These are phyloP conservation scores for Psidium friedrichsthalianum DNA, from an alignment of 345 rosid species.

Conservation along the genomic window DNA sequence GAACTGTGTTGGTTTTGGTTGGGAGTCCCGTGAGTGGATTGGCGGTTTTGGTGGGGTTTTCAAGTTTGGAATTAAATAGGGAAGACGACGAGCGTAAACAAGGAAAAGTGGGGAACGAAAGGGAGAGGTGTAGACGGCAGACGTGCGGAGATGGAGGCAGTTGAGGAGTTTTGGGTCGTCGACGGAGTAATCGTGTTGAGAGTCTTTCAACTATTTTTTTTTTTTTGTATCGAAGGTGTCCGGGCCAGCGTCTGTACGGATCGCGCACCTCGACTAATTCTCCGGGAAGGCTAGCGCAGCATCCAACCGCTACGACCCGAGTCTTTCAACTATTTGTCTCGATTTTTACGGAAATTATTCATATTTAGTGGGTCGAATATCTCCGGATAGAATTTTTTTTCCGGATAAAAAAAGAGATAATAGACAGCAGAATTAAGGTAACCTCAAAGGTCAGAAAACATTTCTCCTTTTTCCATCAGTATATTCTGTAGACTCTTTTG, in stretches of 20 bases:
- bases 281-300: too few relatives aligned
- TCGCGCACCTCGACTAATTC: too few relatives aligned
- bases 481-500: neutral
- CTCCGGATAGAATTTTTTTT: neutral
- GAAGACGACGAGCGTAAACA: neutral
- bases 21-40: neutral
- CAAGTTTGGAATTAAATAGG: neutral
- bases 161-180: neutral
- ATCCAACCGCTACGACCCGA: too few relatives aligned
- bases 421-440: constrained; percentile 70
- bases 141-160: neutral
- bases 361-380: neutral
- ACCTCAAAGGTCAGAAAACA: constrained; percentile 60
- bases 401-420: constrained; percentile 92
- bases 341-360: neutral
- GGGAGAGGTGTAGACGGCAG: too few relatives aligned
- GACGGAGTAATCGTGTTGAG: neutral
- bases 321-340: neutral
- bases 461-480: neutral
- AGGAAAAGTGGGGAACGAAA: too few relatives aligned
- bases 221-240: too few relatives aligned
- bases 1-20: neutral
- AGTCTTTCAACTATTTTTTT: neutral
- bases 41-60: neutral
- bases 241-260: too few relatives aligned